These are phyloP conservation scores for Gaultheria prostrata DNA, from an alignment of 148 eudicot species.

Conservation along the genomic window DNA sequence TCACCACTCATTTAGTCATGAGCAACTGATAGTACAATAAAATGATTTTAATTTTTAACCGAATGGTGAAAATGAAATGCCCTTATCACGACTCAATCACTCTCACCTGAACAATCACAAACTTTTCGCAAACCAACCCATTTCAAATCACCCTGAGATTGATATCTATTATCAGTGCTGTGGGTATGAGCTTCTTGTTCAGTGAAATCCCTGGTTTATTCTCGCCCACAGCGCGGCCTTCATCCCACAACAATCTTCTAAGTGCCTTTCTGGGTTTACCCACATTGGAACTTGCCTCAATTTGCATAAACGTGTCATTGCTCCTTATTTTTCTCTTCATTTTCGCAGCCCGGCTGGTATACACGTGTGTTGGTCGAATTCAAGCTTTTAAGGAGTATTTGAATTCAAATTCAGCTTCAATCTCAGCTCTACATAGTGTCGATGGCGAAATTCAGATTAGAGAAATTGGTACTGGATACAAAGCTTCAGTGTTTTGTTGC, in stretches of 20 bases:
- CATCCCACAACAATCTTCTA: constrained; percentile 22
- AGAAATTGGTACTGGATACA: constrained; percentile 53
- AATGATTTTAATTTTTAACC: constrained; percentile 15
- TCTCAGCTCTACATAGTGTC: constrained; percentile 28
- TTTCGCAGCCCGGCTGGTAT: constrained; percentile 52
- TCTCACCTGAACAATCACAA: constrained; percentile 4
- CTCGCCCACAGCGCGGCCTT: constrained; percentile 13
- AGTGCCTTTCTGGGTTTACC: constrained; percentile 42
- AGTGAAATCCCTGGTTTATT: constrained; percentile 19
- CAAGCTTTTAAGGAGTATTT: constrained; percentile 43
- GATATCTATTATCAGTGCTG: constrained; percentile 30
- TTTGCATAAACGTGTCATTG: constrained; percentile 67
- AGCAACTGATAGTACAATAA: neutral
- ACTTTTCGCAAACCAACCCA: neutral
- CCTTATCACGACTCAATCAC: constrained; percentile 31
- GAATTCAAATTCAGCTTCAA: constrained; percentile 38
- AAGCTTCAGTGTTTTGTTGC: constrained; percentile 66
- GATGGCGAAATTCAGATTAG: constrained; percentile 47
- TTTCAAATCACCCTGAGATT: constrained; percentile 15
- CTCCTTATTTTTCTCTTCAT: constrained; percentile 52
- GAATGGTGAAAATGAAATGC: constrained; percentile 73
- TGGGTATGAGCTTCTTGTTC: constrained; percentile 36
- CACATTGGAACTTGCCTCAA: constrained; percentile 53
- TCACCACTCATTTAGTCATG: neutral
- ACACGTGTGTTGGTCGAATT: constrained; percentile 53